Evolutionary conservation across 1,284 basidiomycete genomes (phyloP).

Genomic region (Rugosomyces carneus): DNA sequence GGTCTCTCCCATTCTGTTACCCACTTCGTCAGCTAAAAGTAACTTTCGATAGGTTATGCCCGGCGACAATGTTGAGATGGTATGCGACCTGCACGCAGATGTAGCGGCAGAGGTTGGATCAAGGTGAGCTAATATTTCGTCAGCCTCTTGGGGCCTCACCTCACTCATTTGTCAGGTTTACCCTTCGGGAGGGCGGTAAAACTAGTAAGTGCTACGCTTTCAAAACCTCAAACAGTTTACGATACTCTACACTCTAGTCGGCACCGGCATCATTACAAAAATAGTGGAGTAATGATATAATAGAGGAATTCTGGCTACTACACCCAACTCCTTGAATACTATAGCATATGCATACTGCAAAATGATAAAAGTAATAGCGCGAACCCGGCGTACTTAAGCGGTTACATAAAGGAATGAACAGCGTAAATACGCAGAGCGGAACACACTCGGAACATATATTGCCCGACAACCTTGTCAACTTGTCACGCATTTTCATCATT

Average conservation of each 20-base stretch:
- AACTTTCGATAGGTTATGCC: constrained; percentile 76
- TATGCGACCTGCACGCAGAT: constrained; percentile 82
- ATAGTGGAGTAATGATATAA: constrained; percentile 42
- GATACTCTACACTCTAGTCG: constrained; percentile 44
- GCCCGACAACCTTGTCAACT: not conserved
- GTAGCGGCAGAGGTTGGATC: constrained; percentile 90
- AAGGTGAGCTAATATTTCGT: constrained; percentile 41
- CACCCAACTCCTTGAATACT: constrained; percentile 11
- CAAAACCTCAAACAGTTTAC: constrained; percentile 1
- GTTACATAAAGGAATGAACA: not conserved
- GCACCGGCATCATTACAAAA: constrained; percentile 88
- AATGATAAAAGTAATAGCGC: not conserved
- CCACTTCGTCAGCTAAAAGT: not conserved
- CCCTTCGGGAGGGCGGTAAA: constrained; percentile 94
- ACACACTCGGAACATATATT: not conserved
- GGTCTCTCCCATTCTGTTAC: constrained; percentile 32
- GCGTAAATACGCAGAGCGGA: not conserved
- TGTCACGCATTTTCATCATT: not conserved
- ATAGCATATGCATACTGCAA: not conserved
- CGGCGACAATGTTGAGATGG: constrained; percentile 96
- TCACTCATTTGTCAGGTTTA: constrained; percentile 55
- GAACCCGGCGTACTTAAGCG: not conserved
- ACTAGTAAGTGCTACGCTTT: constrained; percentile 55
- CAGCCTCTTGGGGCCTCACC: not conserved
- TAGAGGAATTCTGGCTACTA: not conserved